These are phyloP conservation scores for Candida jianshihensis DNA, from an alignment of 805 yeast genomes.

Conservation along the genomic window DNA sequence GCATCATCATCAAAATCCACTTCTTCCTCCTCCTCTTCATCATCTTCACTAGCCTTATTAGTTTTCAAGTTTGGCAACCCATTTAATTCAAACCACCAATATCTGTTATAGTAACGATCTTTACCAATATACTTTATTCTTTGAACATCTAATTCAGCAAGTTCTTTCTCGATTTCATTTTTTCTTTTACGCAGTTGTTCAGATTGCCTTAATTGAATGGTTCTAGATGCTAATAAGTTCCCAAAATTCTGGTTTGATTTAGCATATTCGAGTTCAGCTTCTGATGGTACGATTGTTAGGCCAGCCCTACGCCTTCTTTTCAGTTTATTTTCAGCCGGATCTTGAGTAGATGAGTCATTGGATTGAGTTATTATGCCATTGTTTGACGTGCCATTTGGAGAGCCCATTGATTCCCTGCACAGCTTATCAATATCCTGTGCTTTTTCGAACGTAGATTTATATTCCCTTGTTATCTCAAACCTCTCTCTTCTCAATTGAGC, in stretches of 20 bases:
- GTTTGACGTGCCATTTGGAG: constrained; percentile 14
- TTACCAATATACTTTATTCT: constrained; percentile 70
- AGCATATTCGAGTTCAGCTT: constrained; percentile 30
- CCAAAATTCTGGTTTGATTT: constrained; percentile 36
- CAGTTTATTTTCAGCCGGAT: constrained; percentile 12
- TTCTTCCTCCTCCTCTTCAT: constrained; percentile 24
- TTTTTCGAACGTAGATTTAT: constrained; percentile 43
- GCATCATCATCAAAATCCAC: constrained; percentile 39
- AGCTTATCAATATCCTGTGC: constrained; percentile 41
- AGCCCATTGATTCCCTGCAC: constrained; percentile 26
- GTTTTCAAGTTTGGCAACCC: constrained; percentile 59
- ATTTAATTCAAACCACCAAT: constrained; percentile 92
- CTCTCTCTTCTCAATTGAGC: constrained; percentile 58
- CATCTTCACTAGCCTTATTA: constrained; percentile 23
- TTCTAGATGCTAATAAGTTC: constrained; percentile 37
- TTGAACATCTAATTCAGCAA: constrained; percentile 70
- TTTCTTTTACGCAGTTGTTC: constrained; percentile 43
- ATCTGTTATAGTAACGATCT: constrained; percentile 78
- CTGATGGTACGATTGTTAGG: constrained; percentile 30
- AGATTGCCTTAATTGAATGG: constrained; percentile 28
- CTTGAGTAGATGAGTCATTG: constrained; percentile 6
- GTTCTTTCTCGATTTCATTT: constrained; percentile 47
- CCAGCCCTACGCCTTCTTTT: constrained; percentile 27
- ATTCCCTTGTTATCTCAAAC: constrained; percentile 57
- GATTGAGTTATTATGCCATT: constrained; percentile 2